phyloP scores from a whole-genome alignment of 2,329 filamentous ascomycete genomes.

The Calonectria pauciramosa region DNA sequence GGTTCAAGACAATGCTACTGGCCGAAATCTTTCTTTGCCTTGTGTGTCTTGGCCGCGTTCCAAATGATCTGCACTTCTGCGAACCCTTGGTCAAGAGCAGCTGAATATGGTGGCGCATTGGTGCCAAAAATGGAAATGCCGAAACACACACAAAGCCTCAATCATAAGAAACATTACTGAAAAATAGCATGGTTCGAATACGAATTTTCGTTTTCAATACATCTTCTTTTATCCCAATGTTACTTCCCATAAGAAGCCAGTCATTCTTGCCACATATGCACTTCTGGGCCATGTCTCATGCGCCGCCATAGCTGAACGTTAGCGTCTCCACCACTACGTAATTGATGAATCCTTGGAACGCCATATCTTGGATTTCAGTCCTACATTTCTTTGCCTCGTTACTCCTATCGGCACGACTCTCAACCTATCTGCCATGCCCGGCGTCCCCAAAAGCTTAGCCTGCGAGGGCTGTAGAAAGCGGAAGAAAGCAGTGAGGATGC shows the following conservation, averaged over 20 bases:
- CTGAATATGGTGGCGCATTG: neutral
- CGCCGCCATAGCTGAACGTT: neutral
- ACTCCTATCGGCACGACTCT: neutral
- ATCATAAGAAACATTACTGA: neutral
- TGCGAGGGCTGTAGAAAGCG: conserved; percentile 15
- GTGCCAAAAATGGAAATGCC: neutral
- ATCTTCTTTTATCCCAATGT: neutral
- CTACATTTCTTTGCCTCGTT: neutral
- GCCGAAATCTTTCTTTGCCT: neutral
- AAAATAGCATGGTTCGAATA: neutral
- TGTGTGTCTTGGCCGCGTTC: neutral
- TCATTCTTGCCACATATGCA: neutral
- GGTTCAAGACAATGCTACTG: neutral
- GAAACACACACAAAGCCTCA: neutral
- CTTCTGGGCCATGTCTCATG: neutral
- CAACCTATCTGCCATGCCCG: neutral
- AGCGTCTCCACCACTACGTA: neutral
- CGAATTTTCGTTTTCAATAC: neutral
- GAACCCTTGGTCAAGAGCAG: neutral
- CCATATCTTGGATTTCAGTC: too few relatives aligned
- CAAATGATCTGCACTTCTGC: neutral
- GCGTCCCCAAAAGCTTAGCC: neutral
- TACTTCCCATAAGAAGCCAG: neutral
- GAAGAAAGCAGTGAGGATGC: conserved; percentile 3
- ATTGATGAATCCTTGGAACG: neutral